Conservation (phyloP, 495 filamentous ascomycete genomes). For the Darksidea phi region DNA sequence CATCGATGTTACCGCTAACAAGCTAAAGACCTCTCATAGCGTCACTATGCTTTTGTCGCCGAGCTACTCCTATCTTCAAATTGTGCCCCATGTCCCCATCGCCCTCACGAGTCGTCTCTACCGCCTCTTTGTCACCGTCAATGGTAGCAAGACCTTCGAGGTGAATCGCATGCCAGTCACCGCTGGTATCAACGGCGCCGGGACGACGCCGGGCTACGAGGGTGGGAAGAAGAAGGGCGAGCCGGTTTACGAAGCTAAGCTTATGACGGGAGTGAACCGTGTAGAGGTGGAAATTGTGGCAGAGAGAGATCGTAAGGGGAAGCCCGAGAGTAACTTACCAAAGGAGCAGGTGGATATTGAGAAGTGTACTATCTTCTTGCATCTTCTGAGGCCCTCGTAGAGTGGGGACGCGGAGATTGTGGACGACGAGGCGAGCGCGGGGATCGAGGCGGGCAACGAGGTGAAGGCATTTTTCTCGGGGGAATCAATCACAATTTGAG, state of each 20-base stretch:
- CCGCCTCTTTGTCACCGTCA: constrained; percentile 62
- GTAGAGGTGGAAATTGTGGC: constrained; percentile 45
- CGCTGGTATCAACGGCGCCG: constrained; percentile 28
- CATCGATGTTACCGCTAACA: constrained; percentile 60
- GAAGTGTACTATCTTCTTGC: too few relatives aligned
- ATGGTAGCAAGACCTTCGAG: constrained; percentile 36
- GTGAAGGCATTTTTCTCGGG: too few relatives aligned
- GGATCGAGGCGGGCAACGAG: too few relatives aligned
- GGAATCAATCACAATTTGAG: too few relatives aligned
- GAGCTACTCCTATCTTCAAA: constrained; percentile 63
- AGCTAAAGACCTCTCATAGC: constrained; percentile 63
- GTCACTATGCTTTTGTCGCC: constrained; percentile 63
- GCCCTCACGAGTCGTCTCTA: constrained; percentile 59
- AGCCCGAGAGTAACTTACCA: too few relatives aligned
- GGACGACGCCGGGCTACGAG: constrained; percentile 5
- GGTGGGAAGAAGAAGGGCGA: constrained; percentile 34
- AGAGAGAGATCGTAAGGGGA: constrained; percentile 16
- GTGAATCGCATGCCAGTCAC: constrained; percentile 29
- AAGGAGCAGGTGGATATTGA: too few relatives aligned
- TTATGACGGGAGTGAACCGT: constrained; percentile 42
- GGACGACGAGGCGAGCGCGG: too few relatives aligned
- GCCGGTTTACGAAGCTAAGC: constrained; percentile 42
- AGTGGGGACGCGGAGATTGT: too few relatives aligned
- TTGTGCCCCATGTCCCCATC: constrained; percentile 59
- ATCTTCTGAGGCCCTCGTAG: too few relatives aligned